A percentile compares a stretch with the other conserved stretches of the same genome.
Conservation (phyloP, 2,329 filamentous ascomycete genomes). For the Colletotrichum endophyticum region DNA sequence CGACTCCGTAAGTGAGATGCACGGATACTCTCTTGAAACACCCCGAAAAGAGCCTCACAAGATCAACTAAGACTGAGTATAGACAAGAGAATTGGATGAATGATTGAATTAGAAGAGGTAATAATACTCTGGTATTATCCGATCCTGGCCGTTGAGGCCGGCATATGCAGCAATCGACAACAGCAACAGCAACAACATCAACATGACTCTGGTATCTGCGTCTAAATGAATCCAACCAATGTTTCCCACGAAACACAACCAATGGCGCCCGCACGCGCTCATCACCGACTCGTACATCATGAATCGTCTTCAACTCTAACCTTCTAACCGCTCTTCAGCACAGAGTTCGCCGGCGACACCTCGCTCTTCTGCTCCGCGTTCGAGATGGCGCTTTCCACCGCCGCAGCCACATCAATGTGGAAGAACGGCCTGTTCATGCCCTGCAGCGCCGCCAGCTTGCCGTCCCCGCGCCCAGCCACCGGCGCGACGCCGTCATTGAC, state of each 20-base stretch:
- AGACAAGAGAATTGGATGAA: not conserved
- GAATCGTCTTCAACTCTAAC: not conserved
- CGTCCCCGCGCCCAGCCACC: conserved; percentile 19
- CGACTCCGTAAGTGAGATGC: not conserved
- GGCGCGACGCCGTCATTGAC: conserved; percentile 14
- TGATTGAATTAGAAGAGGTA: not conserved
- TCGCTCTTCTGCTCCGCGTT: conserved; percentile 30
- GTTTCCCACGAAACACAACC: not conserved
- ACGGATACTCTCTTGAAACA: not conserved
- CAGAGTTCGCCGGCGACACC: conserved; percentile 5
- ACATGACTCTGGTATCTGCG: not conserved
- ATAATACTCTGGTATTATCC: not conserved
- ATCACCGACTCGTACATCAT: not conserved
- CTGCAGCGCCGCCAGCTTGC: conserved; percentile 40
- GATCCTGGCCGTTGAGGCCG: not conserved
- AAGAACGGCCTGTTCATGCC: conserved; percentile 57
- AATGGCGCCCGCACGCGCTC: not conserved
- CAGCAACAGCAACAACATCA: not conserved
- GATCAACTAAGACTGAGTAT: rapidly evolving
- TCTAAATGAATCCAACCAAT: not conserved
- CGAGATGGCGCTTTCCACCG: conserved; percentile 47
- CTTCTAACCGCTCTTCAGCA: conserved; percentile 14
- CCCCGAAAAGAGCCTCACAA: not conserved
- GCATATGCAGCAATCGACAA: not conserved
- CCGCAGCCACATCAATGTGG: conserved; percentile 55